Percentiles rank a stretch among this genome's conserved stretches.
Conservation (phyloP, 225 moss, liverwort and hornwort genomes). For the Marchantia polymorpha region DNA sequence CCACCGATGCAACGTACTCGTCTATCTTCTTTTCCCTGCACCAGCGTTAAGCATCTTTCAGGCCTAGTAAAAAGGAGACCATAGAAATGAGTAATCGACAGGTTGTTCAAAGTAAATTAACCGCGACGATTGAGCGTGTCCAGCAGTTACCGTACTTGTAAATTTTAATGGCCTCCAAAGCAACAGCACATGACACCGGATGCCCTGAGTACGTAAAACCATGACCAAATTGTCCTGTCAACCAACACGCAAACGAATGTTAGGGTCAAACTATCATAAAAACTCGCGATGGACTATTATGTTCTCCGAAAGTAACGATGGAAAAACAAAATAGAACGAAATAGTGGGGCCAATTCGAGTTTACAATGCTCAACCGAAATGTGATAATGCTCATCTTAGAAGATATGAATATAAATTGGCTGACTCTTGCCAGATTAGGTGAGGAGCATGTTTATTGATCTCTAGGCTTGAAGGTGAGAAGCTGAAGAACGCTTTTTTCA, state of each 20-base stretch:
- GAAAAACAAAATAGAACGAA: no score
- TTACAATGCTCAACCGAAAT: no score
- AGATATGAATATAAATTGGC: no score
- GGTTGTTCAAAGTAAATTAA: not conserved
- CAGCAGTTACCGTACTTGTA: slow-evolving; percentile 59
- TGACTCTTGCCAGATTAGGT: no score
- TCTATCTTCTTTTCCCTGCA: slow-evolving; percentile 74
- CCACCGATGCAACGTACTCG: slow-evolving; percentile 57
- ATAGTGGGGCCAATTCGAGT: no score
- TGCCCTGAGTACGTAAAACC: slow-evolving; percentile 97
- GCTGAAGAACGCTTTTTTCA: not conserved
- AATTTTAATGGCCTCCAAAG: slow-evolving; percentile 72
- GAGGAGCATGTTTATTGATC: no score
- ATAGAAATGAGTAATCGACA: not conserved
- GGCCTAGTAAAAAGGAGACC: not conserved
- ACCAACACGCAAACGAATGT: not conserved
- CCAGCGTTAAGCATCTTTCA: not conserved
- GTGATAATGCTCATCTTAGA: not conserved
- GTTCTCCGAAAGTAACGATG: no score
- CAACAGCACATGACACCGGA: slow-evolving; percentile 86
- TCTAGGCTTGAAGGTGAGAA: no score
- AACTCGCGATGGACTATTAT: no score
- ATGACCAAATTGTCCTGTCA: slow-evolving; percentile 77
- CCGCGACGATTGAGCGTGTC: not conserved
- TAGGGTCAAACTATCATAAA: no score